Conservation (phyloP, 768 basidiomycete species). For the Tylopilus subfusipes region DNA sequence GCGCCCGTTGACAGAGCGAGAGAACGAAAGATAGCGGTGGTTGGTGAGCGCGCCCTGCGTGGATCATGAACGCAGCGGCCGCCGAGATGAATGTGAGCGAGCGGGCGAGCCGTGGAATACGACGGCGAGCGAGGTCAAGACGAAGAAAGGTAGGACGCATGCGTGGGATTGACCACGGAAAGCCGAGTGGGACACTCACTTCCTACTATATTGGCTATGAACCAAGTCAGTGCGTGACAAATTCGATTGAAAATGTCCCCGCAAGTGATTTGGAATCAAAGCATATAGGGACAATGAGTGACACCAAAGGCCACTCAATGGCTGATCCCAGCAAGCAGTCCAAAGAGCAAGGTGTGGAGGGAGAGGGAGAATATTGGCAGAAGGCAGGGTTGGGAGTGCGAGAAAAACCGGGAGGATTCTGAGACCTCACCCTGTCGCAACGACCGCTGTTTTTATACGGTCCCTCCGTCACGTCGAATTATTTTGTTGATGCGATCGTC, state of each 20-base stretch:
- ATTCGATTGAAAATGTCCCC: constrained; percentile 34
- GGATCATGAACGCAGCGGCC: too few species aligned
- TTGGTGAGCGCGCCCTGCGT: not conserved
- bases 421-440: not conserved
- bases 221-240: constrained; percentile 40
- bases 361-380: not conserved
- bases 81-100: not conserved
- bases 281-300: constrained; percentile 30
- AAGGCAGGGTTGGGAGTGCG: constrained; percentile 16
- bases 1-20: not conserved
- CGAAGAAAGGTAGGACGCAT: not conserved
- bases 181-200: constrained; percentile 36
- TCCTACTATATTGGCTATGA: constrained; percentile 58
- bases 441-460: constrained; percentile 19
- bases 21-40: not conserved
- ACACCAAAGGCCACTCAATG: constrained; percentile 26
- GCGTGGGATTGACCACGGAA: constrained; percentile 9
- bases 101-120: not conserved
- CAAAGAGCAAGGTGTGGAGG: not conserved
- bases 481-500: constrained; percentile 2
- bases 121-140: not conserved
- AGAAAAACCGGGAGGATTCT: constrained; percentile 16
- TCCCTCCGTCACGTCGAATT: not conserved
- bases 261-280: constrained; percentile 38
- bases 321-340: constrained; percentile 10